A percentile compares a stretch with the other conserved stretches of the same genome.
Conservation (phyloP, 225 moss, liverwort and hornwort genomes). For the Pleurozium schreberi region DNA sequence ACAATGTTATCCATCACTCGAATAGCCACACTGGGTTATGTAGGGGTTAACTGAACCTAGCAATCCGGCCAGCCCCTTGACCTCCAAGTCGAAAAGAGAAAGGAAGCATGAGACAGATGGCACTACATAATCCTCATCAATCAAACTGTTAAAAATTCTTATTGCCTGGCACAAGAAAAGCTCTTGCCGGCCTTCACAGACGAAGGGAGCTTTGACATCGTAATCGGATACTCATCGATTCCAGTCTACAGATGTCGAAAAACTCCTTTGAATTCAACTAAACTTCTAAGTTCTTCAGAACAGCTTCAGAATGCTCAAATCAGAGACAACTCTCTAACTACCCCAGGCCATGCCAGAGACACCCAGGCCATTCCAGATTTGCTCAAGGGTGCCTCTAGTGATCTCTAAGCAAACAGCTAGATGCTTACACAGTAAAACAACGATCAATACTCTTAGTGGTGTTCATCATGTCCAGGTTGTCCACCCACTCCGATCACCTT, state of each 20-base stretch:
- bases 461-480: slow-evolving; percentile 70
- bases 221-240: neutral
- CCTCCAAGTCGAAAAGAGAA: neutral
- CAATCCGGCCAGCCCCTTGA: neutral
- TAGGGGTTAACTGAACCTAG: no score
- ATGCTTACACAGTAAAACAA: neutral
- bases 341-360: neutral
- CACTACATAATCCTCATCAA: neutral
- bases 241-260: neutral
- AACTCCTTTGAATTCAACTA: neutral
- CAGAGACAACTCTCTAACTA: slow-evolving; percentile 3
- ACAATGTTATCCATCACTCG: neutral
- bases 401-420: neutral
- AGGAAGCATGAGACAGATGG: neutral
- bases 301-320: slow-evolving; percentile 1
- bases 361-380: neutral
- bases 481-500: slow-evolving; percentile 86
- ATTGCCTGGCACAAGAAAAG: slow-evolving; percentile 1
- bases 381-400: neutral
- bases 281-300: neutral
- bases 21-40: neutral
- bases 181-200: slow-evolving; percentile 4
- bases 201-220: neutral
- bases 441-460: slow-evolving; percentile 43
- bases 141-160: neutral